Percentiles rank a stretch among this genome's conserved stretches.
phyloP scores from a whole-genome alignment of 768 basidiomycete genomes.

The Porpolomopsis calyptriformis region DNA sequence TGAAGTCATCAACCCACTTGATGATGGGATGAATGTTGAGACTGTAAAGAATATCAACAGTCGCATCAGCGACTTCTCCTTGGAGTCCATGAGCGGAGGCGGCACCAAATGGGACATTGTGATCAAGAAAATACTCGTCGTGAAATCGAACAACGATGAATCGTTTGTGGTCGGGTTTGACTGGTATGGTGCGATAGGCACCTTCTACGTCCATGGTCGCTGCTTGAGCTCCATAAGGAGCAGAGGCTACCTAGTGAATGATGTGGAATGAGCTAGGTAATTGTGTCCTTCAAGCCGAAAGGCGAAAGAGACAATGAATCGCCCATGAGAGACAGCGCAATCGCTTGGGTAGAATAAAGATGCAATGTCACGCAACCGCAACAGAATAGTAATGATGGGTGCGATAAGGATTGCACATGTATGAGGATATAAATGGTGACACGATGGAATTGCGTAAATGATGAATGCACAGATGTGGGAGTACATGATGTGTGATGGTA shows the following conservation, averaged over 20 bases:
- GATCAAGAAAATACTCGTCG: conserved; percentile 15
- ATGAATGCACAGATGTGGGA: too few species aligned
- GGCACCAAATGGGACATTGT: conserved; percentile 17
- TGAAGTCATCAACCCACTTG: conserved; percentile 24
- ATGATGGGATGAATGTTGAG: conserved; percentile 9
- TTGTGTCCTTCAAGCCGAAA: background rate
- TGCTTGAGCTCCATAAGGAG: conserved; percentile 21
- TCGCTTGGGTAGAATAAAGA: background rate
- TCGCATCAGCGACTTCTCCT: conserved; percentile 18
- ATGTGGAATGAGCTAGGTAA: background rate
- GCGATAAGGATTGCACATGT: too few species aligned
- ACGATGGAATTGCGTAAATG: too few species aligned
- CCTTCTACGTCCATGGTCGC: conserved; percentile 21
- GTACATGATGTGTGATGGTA: too few species aligned
- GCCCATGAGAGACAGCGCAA: background rate
- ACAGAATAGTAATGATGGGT: background rate
- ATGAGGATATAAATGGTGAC: too few species aligned
- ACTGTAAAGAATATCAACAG: conserved; percentile 17
- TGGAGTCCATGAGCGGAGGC: conserved; percentile 15
- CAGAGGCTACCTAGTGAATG: conserved; percentile 12
- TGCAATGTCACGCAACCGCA: background rate
- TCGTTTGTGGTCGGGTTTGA: conserved; percentile 18
- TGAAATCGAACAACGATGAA: conserved; percentile 11
- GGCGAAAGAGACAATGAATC: background rate
- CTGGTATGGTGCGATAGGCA: conserved; percentile 20